These are phyloP conservation scores for Venturiaceae sp. DNA, from an alignment of 2,329 filamentous ascomycete species.

Conservation along the genomic window DNA sequence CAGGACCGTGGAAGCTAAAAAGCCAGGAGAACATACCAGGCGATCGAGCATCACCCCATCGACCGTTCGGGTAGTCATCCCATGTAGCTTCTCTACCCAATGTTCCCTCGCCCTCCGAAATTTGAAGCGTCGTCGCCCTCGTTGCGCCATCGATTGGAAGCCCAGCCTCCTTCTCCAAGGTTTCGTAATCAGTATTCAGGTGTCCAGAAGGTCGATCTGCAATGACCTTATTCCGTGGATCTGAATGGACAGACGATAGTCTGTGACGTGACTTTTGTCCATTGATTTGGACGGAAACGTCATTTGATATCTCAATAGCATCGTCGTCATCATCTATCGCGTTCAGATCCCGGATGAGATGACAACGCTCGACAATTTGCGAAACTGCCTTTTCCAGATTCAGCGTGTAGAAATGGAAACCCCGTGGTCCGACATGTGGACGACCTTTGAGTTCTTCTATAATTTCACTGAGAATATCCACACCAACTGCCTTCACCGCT, in stretches of 20 bases:
- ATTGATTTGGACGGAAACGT: constrained; percentile 18
- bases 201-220: constrained; percentile 54
- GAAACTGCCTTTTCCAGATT: constrained; percentile 95
- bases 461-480: constrained; percentile 76
- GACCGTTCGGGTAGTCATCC: constrained; percentile 96
- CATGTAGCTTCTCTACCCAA: constrained; percentile 91
- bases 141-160: constrained; percentile 60
- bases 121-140: constrained; percentile 77
- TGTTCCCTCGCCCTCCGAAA: constrained; percentile 85
- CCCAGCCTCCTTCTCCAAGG: constrained; percentile 66
- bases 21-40: constrained; percentile 43
- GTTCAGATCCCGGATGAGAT: constrained; percentile 52
- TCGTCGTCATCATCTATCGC: constrained; percentile 39
- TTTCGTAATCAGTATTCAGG: constrained; percentile 45
- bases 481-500: constrained; percentile 67
- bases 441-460: constrained; percentile 45
- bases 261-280: constrained; percentile 39
- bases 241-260: constrained; percentile 70
- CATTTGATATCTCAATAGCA: constrained; percentile 32
- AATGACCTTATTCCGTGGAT: constrained; percentile 81
- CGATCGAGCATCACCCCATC: constrained; percentile 88
- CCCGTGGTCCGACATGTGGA: constrained; percentile 42
- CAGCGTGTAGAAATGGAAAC: constrained; percentile 95
- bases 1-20: neutral
- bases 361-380: constrained; percentile 76